Percentiles rank a stretch among this genome's conserved stretches.
phyloP scores from a whole-genome alignment of 768 basidiomycete genomes.

The Leccinum rimulosum region DNA sequence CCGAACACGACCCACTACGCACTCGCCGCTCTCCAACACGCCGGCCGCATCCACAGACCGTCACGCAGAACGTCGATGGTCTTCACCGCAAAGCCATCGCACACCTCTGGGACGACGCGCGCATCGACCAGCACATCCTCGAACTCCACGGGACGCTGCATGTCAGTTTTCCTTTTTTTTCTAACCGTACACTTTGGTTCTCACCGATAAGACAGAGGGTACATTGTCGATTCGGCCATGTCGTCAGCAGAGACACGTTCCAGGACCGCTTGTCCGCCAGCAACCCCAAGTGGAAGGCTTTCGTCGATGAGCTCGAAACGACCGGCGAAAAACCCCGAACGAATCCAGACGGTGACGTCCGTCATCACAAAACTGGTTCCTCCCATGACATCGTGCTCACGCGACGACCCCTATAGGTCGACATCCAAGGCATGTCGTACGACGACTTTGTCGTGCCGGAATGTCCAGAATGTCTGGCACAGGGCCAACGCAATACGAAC shows the following conservation, averaged over 20 bases:
- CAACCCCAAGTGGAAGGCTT: constrained; percentile 80
- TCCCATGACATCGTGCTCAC: background rate
- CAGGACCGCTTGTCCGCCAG: constrained; percentile 68
- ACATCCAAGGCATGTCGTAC: constrained; percentile 74
- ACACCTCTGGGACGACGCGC: constrained; percentile 39
- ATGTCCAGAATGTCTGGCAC: constrained; percentile 64
- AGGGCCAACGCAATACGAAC: constrained; percentile 56
- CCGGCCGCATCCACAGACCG: constrained; percentile 56
- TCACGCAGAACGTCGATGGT: constrained; percentile 95
- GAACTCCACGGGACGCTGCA: constrained; percentile 90
- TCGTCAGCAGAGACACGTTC: constrained; percentile 62
- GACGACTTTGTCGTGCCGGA: constrained; percentile 76
- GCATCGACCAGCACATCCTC: constrained; percentile 48
- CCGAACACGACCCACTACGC: constrained; percentile 91
- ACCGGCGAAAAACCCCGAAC: constrained; percentile 64
- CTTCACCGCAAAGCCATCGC: constrained; percentile 79
- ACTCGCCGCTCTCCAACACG: constrained; percentile 76
- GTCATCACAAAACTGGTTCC: constrained; percentile 20
- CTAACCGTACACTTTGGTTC: background rate
- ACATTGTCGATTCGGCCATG: constrained; percentile 72
- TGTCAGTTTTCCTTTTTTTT: constrained; percentile 39
- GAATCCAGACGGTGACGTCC: constrained; percentile 92
- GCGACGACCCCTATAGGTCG: constrained; percentile 52
- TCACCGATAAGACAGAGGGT: constrained; percentile 47
- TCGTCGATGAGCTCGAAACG: constrained; percentile 59